phyloP scores from a whole-genome alignment of 306 rosid species.

The Cicer pinnatifidum region DNA sequence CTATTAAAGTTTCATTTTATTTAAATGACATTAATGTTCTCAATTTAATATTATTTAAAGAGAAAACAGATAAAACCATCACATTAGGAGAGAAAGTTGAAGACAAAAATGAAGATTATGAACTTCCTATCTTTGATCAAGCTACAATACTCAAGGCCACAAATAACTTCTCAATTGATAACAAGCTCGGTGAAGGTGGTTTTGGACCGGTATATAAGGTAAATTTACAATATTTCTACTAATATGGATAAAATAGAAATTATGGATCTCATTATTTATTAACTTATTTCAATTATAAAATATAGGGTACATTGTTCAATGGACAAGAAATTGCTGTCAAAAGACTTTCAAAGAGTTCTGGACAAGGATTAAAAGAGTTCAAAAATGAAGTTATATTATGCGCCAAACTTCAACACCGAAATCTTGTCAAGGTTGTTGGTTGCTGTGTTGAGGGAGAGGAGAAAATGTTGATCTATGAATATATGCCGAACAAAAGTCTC shows the following conservation, averaged over 20 bases:
- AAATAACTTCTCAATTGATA: constrained; percentile 44
- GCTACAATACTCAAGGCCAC: constrained; percentile 51
- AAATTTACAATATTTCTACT: neutral
- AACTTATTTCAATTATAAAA: neutral
- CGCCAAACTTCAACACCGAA: neutral
- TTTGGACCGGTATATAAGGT: constrained; percentile 68
- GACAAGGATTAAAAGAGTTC: neutral
- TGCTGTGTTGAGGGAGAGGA: constrained; percentile 3
- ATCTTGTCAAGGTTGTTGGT: neutral
- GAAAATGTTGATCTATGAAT: neutral
- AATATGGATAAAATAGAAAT: neutral
- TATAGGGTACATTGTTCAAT: constrained; percentile 14
- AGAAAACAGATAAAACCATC: neutral
- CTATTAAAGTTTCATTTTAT: neutral
- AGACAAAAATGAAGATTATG: constrained; percentile 42
- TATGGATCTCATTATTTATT: no score
- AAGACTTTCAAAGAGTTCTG: constrained; percentile 17
- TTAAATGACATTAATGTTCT: neutral
- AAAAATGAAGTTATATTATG: neutral
- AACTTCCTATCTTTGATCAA: constrained; percentile 54
- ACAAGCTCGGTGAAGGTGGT: constrained; percentile 66
- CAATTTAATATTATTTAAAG: neutral
- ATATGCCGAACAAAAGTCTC: neutral
- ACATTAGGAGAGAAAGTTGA: neutral
- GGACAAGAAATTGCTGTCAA: constrained; percentile 33